These are phyloP conservation scores for Penicillium fimorum DNA, from an alignment of 495 filamentous ascomycete genomes.

Conservation along the genomic window DNA sequence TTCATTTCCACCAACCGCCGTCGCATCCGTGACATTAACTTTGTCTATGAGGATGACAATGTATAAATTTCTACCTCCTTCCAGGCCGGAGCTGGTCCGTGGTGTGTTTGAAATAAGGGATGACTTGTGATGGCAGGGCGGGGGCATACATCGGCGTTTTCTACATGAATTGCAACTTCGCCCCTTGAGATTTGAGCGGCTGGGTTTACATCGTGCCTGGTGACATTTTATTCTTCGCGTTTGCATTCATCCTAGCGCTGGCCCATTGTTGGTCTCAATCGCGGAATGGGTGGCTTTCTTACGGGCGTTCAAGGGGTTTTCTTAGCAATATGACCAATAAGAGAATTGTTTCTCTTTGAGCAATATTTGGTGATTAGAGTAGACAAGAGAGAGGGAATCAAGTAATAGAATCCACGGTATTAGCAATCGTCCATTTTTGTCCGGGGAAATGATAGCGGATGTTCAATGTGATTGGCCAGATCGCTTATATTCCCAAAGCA, in stretches of 20 bases:
- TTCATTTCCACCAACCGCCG: conserved; percentile 77
- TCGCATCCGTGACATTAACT: conserved; percentile 80
- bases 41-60: conserved; percentile 82
- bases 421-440: neutral
- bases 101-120: neutral
- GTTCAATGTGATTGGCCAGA: conserved; percentile 4
- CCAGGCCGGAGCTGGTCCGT: neutral
- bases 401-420: neutral
- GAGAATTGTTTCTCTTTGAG: neutral
- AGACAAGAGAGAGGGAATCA: neutral
- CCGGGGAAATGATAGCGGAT: neutral
- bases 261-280: neutral
- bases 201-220: neutral
- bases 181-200: neutral
- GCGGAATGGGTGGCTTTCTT: conserved; percentile 5
- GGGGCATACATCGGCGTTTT: conserved; percentile 5
- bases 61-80: conserved; percentile 49
- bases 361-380: neutral
- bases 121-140: neutral
- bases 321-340: conserved; percentile 3
- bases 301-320: conserved; percentile 1
- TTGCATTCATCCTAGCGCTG: conserved; percentile 8
- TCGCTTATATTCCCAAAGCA: conserved; percentile 5
- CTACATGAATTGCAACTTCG: neutral
- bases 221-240: neutral